Base-by-base conservation (phyloP, 805 yeast species). In the Nakazawaea populi region DNA sequence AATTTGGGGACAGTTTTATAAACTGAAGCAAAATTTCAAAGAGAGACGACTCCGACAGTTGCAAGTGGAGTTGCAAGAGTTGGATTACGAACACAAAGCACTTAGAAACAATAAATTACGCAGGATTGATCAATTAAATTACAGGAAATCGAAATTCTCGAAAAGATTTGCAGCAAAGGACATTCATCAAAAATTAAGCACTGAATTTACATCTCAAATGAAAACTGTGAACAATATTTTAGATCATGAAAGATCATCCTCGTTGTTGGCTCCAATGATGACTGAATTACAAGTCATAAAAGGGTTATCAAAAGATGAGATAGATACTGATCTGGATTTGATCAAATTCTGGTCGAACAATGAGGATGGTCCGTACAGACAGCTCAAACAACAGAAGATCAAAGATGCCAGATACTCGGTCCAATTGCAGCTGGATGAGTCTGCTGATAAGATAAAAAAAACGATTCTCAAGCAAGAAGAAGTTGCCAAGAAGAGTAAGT, bases 401-500 rank as follows among this genome's bases (percentile, higher is more conserved):
- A 7, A 14, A 12, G 24, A 35, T 10, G 48, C 48, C 5, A 41
- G 45, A 36, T 24, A 24, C 7, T 24, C 32, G 6, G 43, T 45
- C 9, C 30, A 35, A 31, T 7, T 28, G 35, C 31, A 37, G 14
- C 11, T 40, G 35, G 24, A 44, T 6, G 30, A 30, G 10, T 30
- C 44, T 8, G 28, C 14, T 4, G 30, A 39, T 7, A 44, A 44
- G 29, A 39, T 44, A 8, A 28, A 43, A 29, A 14, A 28, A 28
- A 11, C 35, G 39, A 27, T 34, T 10, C 18, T 24, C 18, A 11
- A 56, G 60, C 42, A 62, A 58, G 55, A 60, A 56, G 51, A 61
- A 56, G 45, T 54, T 61, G 11, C 58, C 64, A 55, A 62, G 64
- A 14, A 54, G 62, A 44, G 58, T 62, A 12, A 62, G 59, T 41